Base-by-base conservation (phyloP, 768 basidiomycete genomes). In the Antrodiella citrinella region DNA sequence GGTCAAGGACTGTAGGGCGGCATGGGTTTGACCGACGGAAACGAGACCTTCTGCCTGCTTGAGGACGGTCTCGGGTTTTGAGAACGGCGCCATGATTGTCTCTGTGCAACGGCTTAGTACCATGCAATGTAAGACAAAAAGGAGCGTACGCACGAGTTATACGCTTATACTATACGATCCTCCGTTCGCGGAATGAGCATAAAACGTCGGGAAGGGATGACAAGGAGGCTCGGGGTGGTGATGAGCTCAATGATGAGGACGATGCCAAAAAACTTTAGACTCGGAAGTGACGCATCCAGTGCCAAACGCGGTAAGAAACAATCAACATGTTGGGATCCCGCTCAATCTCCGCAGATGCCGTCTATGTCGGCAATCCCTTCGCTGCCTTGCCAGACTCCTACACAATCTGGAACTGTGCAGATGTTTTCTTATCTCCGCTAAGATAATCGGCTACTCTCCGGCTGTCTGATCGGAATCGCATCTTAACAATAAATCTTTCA, bases 41-140 rank as follows among this genome's bases (percentile, higher is more conserved):
- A 95, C 82, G 49, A 95, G 88, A 51, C 91, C 91, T 61, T 93
- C 88, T n/a, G 90, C 88, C 65, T 90, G 88, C 73, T 91, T 92
- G 61, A 91, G 76, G 55, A 91, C 84, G 25, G 90, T 87, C 71
- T 91, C 89, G 45, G 90, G 91, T 67, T 91, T 91, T 48, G 86
- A 82, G 69, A 89, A 90, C 59, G 90, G 91, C 57, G 91, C 86
- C 90, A 93, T 93, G 49, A 40, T 72, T 54, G 48, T 40, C 45
- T 52, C 54, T 59, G 38, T 26, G 15, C 21, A 25, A 50, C 30
- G n/a, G n/a, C n/a, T n/a, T n/a, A n/a, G n/a, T n/a, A n/a, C n/a
- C n/a, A n/a, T n/a, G n/a, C n/a, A n/a, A n/a, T n/a, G n/a, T n/a
- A n/a, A n/a, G n/a, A n/a, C n/a, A n/a, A 15, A 7, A 15, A 35